Evolutionary conservation across 2,329 filamentous ascomycete species (phyloP).

Genomic region (Dactylonectria estremocensis): DNA sequence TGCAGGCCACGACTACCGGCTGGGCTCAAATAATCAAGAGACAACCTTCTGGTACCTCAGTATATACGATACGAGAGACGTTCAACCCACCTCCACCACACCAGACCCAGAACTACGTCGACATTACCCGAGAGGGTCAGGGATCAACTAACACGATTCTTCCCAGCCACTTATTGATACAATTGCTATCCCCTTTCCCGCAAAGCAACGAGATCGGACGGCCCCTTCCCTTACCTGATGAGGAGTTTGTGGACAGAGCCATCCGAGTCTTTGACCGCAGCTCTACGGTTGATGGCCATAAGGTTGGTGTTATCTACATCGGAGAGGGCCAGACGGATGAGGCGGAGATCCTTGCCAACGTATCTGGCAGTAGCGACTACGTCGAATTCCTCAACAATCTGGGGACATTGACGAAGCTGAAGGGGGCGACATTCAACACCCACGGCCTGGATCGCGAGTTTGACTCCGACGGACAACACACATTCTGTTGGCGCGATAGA

Average conservation of each 20-base stretch:
- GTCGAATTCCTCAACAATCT: slow-evolving; percentile 86
- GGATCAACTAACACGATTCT: slow-evolving; percentile 73
- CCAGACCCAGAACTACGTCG: slow-evolving; percentile 65
- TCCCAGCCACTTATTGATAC: slow-evolving; percentile 82
- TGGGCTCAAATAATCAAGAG: slow-evolving; percentile 81
- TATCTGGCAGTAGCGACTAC: slow-evolving; percentile 89
- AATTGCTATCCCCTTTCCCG: slow-evolving; percentile 75
- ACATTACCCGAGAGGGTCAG: slow-evolving; percentile 66
- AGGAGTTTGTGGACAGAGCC: slow-evolving; percentile 80
- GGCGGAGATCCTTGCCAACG: slow-evolving; percentile 87
- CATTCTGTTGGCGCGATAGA: slow-evolving; percentile 94
- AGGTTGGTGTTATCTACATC: slow-evolving; percentile 94
- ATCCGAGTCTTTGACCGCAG: slow-evolving; percentile 88
- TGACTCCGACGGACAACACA: slow-evolving; percentile 87
- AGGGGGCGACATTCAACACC: slow-evolving; percentile 90
- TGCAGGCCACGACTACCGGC: slow-evolving; percentile 77
- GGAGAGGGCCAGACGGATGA: slow-evolving; percentile 89
- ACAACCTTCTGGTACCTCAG: slow-evolving; percentile 78
- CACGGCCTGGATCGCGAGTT: slow-evolving; percentile 88
- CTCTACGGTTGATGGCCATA: slow-evolving; percentile 93
- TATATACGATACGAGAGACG: slow-evolving; percentile 72
- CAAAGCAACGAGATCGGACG: slow-evolving; percentile 72
- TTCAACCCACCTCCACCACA: slow-evolving; percentile 72
- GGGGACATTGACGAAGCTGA: slow-evolving; percentile 85
- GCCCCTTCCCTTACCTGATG: slow-evolving; percentile 81